phyloP scores from a whole-genome alignment of 1,284 basidiomycete genomes.

The Fomitopsis schrenkii region DNA sequence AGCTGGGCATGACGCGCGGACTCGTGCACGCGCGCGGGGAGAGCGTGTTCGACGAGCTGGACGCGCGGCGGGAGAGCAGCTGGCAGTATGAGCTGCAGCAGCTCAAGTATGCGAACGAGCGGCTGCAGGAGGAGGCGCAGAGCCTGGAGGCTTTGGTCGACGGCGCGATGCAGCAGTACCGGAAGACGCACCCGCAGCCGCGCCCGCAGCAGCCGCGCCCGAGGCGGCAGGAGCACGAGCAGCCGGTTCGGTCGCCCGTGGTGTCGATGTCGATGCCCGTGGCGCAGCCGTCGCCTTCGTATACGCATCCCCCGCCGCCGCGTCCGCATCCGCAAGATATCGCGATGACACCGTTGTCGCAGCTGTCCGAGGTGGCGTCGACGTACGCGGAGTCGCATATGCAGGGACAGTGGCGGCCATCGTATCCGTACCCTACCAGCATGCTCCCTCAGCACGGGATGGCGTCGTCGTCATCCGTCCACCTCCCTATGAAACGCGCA shows the following conservation, averaged over 20 bases:
- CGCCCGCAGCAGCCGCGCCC: no score
- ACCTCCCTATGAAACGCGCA: conserved; percentile 4
- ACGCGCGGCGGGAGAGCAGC: conserved; percentile 60
- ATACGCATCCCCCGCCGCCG: background rate
- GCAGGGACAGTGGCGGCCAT: background rate
- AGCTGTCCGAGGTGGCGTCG: background rate
- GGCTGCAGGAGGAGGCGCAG: conserved; percentile 66
- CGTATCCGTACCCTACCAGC: background rate
- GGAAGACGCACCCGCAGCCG: background rate
- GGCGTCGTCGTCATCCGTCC: background rate
- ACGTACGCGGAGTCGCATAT: background rate
- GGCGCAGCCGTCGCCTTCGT: background rate
- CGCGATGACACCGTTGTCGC: background rate
- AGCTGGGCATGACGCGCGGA: conserved; percentile 15
- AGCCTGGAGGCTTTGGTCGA: conserved; percentile 39
- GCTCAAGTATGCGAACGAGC: conserved; percentile 70
- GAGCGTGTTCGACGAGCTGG: conserved; percentile 75
- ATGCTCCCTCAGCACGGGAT: background rate
- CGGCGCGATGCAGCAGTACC: conserved; percentile 2
- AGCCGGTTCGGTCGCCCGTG: background rate
- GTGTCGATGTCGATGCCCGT: background rate
- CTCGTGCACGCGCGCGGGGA: conserved; percentile 27
- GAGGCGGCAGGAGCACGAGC: conserved; percentile 3
- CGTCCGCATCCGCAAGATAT: background rate
- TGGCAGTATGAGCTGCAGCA: conserved; percentile 95